These are phyloP conservation scores for Boletus sp. DNA, from an alignment of 1,284 basidiomycete genomes.

Conservation along the genomic window DNA sequence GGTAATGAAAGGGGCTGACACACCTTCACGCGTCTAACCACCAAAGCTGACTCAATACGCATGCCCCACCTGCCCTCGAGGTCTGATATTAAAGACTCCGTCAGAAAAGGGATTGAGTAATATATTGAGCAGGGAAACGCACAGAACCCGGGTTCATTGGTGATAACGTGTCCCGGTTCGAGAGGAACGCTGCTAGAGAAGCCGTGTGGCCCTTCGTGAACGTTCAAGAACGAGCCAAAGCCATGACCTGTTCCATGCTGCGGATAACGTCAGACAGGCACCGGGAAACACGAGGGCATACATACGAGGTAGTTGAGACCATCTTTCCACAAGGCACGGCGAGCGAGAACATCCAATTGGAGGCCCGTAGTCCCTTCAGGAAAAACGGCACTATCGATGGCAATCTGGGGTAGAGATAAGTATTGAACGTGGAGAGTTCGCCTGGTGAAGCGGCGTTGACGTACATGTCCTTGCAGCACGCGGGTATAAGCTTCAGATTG, in stretches of 20 bases:
- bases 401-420: slow-evolving; percentile 59
- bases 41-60: slow-evolving; percentile 83
- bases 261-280: slow-evolving; percentile 12
- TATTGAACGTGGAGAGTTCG: slow-evolving; percentile 15
- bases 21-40: slow-evolving; percentile 69
- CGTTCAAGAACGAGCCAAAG: slow-evolving; percentile 77
- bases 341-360: slow-evolving; percentile 82
- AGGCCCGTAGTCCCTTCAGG: slow-evolving; percentile 83
- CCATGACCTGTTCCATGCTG: slow-evolving; percentile 86
- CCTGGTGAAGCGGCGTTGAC: slow-evolving; percentile 35
- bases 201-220: slow-evolving; percentile 74
- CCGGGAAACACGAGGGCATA: slow-evolving; percentile 23
- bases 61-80: slow-evolving; percentile 84
- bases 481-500: slow-evolving; percentile 92
- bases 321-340: slow-evolving; percentile 85
- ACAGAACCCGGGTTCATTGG: slow-evolving; percentile 88
- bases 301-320: slow-evolving; percentile 78
- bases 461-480: slow-evolving; percentile 93
- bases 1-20: slow-evolving; percentile 27
- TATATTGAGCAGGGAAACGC: slow-evolving; percentile 33
- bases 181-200: slow-evolving; percentile 69
- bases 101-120: slow-evolving; percentile 18
- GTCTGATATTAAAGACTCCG: slow-evolving; percentile 45
- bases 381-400: slow-evolving; percentile 87
- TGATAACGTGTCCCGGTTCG: slow-evolving; percentile 82